A percentile compares a stretch with the other conserved stretches of the same genome.
Conservation (phyloP, 345 rosid species). For the Citrus australasica region DNA sequence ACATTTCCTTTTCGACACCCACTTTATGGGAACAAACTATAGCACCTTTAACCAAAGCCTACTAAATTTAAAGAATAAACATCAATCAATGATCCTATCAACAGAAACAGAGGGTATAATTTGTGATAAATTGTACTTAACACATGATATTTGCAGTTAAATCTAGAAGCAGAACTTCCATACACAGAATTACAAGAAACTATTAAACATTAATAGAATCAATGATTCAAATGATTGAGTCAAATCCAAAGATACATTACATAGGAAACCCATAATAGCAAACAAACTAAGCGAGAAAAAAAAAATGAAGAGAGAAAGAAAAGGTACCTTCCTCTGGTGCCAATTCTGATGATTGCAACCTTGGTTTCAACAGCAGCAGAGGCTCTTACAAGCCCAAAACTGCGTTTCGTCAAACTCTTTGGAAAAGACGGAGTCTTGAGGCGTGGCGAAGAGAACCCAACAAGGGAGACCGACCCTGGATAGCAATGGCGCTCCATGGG, state of each 20-base stretch:
- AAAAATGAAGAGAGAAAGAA: background rate
- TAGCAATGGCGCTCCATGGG: conserved; percentile 19
- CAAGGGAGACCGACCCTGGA: conserved; percentile 46
- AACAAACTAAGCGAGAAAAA: background rate
- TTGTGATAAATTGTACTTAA: too few relatives aligned
- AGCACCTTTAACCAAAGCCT: background rate
- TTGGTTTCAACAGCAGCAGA: conserved; percentile 70
- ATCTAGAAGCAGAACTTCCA: background rate
- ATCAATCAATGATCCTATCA: background rate
- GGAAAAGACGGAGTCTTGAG: conserved; percentile 33
- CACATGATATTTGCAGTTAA: background rate
- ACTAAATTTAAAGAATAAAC: background rate
- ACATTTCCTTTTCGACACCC: background rate
- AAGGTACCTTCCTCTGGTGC: conserved; percentile 88
- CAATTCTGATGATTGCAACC: conserved; percentile 72
- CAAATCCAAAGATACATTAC: background rate
- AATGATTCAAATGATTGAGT: conserved; percentile 2
- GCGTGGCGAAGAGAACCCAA: conserved; percentile 46
- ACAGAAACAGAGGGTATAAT: background rate
- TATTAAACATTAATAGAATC: background rate
- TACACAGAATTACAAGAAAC: background rate
- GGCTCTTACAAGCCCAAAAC: conserved; percentile 41
- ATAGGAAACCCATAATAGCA: background rate
- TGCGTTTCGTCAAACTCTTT: conserved; percentile 23
- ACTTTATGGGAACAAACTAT: background rate